phyloP scores from a whole-genome alignment of 495 filamentous ascomycete genomes.

The Penicillium longicatenatum region DNA sequence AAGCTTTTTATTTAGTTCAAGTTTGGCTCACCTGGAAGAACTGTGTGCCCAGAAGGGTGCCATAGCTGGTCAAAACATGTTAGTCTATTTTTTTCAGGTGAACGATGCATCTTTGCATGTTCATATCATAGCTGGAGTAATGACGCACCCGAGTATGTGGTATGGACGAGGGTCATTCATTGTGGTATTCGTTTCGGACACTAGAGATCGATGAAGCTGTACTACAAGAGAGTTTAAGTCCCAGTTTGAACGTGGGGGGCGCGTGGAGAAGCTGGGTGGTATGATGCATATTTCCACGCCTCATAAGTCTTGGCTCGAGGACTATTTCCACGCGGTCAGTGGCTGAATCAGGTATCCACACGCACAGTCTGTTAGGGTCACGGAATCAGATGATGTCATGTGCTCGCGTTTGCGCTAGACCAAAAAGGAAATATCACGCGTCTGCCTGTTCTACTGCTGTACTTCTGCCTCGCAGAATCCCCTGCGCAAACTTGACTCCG shows the following conservation, averaged over 20 bases:
- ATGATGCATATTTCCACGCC: not conserved
- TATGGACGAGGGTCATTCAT: slow-evolving; percentile 66
- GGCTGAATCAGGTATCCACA: not conserved
- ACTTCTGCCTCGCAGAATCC: slow-evolving; percentile 7
- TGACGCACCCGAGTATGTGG: slow-evolving; percentile 70
- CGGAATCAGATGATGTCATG: slow-evolving; percentile 46
- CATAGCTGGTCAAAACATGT: slow-evolving; percentile 61
- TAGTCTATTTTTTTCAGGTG: not conserved
- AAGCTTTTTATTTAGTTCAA: not conserved
- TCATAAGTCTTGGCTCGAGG: not conserved
- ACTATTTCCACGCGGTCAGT: not conserved
- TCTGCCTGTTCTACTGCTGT: slow-evolving; percentile 36
- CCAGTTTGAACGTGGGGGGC: not conserved
- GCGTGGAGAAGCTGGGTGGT: slow-evolving; percentile 7
- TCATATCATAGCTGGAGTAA: slow-evolving; percentile 3
- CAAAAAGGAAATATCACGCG: slow-evolving; percentile 50
- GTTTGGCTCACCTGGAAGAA: slow-evolving; percentile 68
- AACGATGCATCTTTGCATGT: not conserved
- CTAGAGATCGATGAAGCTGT: not conserved
- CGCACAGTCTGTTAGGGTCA: slow-evolving; percentile 15
- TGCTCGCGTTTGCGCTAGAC: slow-evolving; percentile 39
- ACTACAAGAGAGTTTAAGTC: slow-evolving; percentile 4
- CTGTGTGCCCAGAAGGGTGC: slow-evolving; percentile 74
- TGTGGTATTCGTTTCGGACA: not conserved
- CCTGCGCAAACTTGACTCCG: not conserved